phyloP scores from a whole-genome alignment of 129 eudicot species.

The Centrapalus pauciflorus region DNA sequence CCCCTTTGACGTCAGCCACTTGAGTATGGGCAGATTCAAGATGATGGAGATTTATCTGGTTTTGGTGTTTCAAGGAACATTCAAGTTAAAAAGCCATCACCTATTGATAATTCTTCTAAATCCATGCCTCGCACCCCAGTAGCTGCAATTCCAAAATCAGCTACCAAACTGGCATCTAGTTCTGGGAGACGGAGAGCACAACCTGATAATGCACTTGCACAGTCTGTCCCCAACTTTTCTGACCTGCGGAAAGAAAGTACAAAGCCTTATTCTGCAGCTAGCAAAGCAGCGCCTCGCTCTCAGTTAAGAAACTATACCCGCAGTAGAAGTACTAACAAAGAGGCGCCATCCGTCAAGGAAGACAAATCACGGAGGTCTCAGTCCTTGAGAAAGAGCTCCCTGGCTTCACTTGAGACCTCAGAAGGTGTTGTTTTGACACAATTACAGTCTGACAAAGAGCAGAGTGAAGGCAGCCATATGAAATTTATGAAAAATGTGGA shows the following conservation, averaged over 20 bases:
- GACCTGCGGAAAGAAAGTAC: conserved; percentile 73
- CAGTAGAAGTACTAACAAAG: conserved; percentile 64
- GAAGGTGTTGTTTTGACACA: conserved; percentile 40
- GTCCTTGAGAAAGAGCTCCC: conserved; percentile 40
- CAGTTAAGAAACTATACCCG: conserved; percentile 64
- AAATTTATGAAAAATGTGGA: conserved; percentile 18
- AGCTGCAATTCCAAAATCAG: conserved; percentile 46
- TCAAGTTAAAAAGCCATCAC: conserved; percentile 45
- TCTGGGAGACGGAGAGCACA: conserved; percentile 55
- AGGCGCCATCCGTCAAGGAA: conserved; percentile 47
- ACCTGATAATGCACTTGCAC: conserved; percentile 68
- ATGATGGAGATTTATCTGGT: conserved; percentile 55
- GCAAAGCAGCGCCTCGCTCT: conserved; percentile 47
- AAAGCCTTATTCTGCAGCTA: conserved; percentile 54
- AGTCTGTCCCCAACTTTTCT: conserved; percentile 82
- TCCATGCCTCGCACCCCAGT: conserved; percentile 44
- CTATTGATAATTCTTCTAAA: no score
- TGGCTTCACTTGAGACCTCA: conserved; percentile 38
- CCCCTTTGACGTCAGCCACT: conserved; percentile 42
- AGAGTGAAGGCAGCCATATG: conserved; percentile 15
- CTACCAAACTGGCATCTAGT: conserved; percentile 38
- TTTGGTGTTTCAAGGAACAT: conserved; percentile 35
- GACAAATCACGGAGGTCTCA: conserved; percentile 65
- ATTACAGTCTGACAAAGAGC: conserved; percentile 33
- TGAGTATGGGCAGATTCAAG: conserved; percentile 54